Base-by-base conservation (phyloP, 495 filamentous ascomycete genomes). In the Eremomyces bilateralis region DNA sequence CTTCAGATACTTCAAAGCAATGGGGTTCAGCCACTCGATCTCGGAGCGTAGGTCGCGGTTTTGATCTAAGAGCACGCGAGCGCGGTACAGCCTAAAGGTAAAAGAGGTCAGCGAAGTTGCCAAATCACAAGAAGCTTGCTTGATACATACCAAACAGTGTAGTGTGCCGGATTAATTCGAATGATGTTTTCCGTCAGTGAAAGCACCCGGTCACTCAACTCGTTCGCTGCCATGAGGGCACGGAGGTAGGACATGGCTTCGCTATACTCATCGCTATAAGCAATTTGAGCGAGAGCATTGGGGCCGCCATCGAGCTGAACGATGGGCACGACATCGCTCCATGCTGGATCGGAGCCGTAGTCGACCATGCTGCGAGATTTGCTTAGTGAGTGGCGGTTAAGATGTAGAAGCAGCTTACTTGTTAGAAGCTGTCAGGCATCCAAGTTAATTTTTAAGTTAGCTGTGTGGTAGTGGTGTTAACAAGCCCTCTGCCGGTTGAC, bases 161-260 rank as follows among this genome's bases (percentile, higher is more conserved):
- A 97, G 53, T 95, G 90, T 6, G 85, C 81, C 4, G 88, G 80
- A 53, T 97, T 97, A 67, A 93, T 69, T 13, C 59, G 54, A 49
- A 95, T 95, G 38, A 95, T 71, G 49, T 84, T 69, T 42, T 80
- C 71, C 1, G 88, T 95, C 31, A 97, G 68, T n/a, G 61, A 60
- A 17, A 97, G 57, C 20, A 71, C 80, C 28, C 88, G 65, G 22
- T 73, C 64, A 12, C 74, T 76, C 58, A 77, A 64, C 53, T 97
- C 88, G 51, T 91, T 78, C 13, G 58, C 58, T 3, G 77, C 73
- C 88, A 95, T 97, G 37, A 93, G 69, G 21, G 88, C 83, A 18
- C 88, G 76, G 31, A 97, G 71, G 53, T 95, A 95, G 15, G 76
- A 71, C 61, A 67, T 78, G 50, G 82, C 78, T 54, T 92, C 82